Evolutionary conservation across 2,329 filamentous ascomycete species (phyloP).

Genomic region (Dissoconium aciculare): DNA sequence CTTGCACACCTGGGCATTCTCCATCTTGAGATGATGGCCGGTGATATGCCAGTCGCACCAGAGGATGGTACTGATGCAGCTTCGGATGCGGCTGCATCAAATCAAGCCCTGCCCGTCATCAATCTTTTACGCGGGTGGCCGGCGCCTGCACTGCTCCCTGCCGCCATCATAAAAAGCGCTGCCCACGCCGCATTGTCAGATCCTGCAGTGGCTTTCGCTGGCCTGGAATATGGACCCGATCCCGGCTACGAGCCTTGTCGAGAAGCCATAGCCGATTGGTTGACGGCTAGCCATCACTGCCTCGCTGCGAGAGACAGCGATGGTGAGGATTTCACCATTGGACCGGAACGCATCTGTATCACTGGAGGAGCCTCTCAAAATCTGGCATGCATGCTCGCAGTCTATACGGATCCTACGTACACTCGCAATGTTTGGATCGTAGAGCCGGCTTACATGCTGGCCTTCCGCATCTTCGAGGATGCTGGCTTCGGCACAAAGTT

Average conservation of each 20-base stretch:
- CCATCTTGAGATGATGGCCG: too few relatives aligned
- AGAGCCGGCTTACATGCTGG: conserved; percentile 71
- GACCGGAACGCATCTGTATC: conserved; percentile 53
- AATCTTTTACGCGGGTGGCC: conserved; percentile 59
- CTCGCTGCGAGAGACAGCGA: too few relatives aligned
- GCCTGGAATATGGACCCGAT: conserved; percentile 69
- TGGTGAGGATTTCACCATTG: too few relatives aligned
- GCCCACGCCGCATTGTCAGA: conserved; percentile 47
- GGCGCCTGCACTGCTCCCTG: conserved; percentile 48
- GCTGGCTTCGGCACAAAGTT: conserved; percentile 54
- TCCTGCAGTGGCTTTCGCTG: conserved; percentile 43
- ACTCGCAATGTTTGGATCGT: conserved; percentile 69
- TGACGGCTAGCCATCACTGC: conserved; percentile 46
- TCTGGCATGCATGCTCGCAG: conserved; percentile 59
- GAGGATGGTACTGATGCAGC: conserved; percentile 3
- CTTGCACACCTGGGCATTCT: too few relatives aligned
- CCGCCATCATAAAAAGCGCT: conserved; percentile 45
- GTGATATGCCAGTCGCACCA: too few relatives aligned
- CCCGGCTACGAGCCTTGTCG: conserved; percentile 57
- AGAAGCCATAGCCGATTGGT: conserved; percentile 53
- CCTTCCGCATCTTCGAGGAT: conserved; percentile 69
- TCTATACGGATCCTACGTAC: conserved; percentile 63
- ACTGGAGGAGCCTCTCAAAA: conserved; percentile 78
- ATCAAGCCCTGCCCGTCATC: too few relatives aligned
- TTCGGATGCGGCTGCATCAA: conserved; percentile 11